phyloP scores from a whole-genome alignment of 768 basidiomycete species.

The Leccinellum albellum region DNA sequence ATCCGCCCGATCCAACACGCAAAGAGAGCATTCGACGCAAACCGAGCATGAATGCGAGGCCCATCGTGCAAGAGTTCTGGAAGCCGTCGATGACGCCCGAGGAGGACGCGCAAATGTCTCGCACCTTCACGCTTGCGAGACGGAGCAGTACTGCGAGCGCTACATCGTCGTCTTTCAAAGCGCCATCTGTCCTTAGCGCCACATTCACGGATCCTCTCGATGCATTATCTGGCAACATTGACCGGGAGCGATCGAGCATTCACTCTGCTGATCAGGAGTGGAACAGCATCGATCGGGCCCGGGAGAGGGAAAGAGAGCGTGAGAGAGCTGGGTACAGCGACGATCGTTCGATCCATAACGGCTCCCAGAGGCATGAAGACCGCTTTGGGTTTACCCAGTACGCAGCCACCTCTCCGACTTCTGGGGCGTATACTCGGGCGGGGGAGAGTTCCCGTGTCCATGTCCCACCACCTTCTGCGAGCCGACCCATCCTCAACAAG shows the following conservation, averaged over 20 bases:
- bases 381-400: slow-evolving; percentile 11
- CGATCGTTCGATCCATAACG: slow-evolving; percentile 18
- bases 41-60: slow-evolving; percentile 34
- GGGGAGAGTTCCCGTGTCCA: slow-evolving; percentile 15
- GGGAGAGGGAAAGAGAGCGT: slow-evolving; percentile 24
- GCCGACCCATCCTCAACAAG: slow-evolving; percentile 30
- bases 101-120: slow-evolving; percentile 40
- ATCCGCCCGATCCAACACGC: slow-evolving; percentile 22
- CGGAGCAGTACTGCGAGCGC: slow-evolving; percentile 50
- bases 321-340: slow-evolving; percentile 20
- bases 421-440: slow-evolving; percentile 13
- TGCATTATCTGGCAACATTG: slow-evolving; percentile 15
- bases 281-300: slow-evolving; percentile 21
- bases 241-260: slow-evolving; percentile 27
- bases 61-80: slow-evolving; percentile 45
- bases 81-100: slow-evolving; percentile 44
- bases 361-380: slow-evolving; percentile 16
- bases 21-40: slow-evolving; percentile 30
- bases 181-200: slow-evolving; percentile 38
- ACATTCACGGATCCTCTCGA: slow-evolving; percentile 31
- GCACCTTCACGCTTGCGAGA: slow-evolving; percentile 40
- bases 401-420: slow-evolving; percentile 11
- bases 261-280: slow-evolving; percentile 29
- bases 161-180: slow-evolving; percentile 45
- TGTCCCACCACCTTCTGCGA: slow-evolving; percentile 27